A percentile compares a stretch with the other conserved stretches of the same genome.
Conservation (phyloP, 805 yeast species). For the Pichia gijzeniarum region DNA sequence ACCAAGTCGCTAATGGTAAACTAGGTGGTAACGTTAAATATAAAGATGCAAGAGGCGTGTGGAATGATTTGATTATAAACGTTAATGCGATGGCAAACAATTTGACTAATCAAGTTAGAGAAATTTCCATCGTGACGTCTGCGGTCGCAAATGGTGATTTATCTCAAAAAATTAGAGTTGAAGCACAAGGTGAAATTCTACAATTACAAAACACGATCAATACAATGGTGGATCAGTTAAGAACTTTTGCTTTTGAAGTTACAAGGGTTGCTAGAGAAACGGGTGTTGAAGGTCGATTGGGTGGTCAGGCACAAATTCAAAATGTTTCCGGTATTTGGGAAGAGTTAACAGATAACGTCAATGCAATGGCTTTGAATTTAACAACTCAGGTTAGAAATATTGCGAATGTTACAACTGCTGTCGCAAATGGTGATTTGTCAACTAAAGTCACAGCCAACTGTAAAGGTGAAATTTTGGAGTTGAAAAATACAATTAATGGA, state of each 20-base stretch:
- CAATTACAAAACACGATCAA: constrained; percentile 83
- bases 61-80: constrained; percentile 80
- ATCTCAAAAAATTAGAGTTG: constrained; percentile 77
- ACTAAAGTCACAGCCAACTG: constrained; percentile 84
- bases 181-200: constrained; percentile 85
- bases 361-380: constrained; percentile 83
- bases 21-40: constrained; percentile 85
- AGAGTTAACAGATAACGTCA: constrained; percentile 78
- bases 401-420: constrained; percentile 84
- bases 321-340: constrained; percentile 86
- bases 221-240: constrained; percentile 80
- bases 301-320: constrained; percentile 79
- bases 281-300: constrained; percentile 82
- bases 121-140: constrained; percentile 82
- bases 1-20: constrained; percentile 86
- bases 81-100: constrained; percentile 86
- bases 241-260: constrained; percentile 80
- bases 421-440: constrained; percentile 74
- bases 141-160: constrained; percentile 87
- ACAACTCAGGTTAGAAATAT: constrained; percentile 86
- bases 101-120: constrained; percentile 80
- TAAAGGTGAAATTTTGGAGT: constrained; percentile 71
- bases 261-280: constrained; percentile 84
- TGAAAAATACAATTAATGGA: constrained; percentile 75
- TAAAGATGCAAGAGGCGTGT: constrained; percentile 79